Evolutionary conservation across 257 asterid species (phyloP).

Genomic region (Solanum appendiculatum): DNA sequence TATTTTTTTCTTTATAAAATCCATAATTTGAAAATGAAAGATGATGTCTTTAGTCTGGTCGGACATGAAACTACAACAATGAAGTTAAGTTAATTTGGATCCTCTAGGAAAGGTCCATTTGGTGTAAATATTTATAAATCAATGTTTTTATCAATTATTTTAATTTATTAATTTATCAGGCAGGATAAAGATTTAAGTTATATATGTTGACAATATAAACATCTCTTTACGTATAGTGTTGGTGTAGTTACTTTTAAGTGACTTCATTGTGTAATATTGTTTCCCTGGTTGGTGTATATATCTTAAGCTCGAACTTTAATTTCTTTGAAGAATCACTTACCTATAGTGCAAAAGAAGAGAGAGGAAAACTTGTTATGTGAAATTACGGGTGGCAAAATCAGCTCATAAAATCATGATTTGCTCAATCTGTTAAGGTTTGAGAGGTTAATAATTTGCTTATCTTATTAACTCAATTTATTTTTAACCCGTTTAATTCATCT

Average conservation of each 20-base stretch:
- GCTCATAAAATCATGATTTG: background rate
- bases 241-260: background rate
- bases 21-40: background rate
- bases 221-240: background rate
- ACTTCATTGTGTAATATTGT: background rate
- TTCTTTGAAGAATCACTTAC: background rate
- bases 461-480: background rate
- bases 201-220: too few relatives aligned
- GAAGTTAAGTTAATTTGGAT: background rate
- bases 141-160: background rate
- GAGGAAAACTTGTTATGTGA: background rate
- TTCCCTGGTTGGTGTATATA: too few relatives aligned
- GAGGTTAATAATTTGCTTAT: too few relatives aligned
- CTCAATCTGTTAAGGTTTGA: background rate
- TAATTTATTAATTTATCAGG: too few relatives aligned
- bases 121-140: background rate
- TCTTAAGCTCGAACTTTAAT: too few relatives aligned
- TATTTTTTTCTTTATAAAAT: too few relatives aligned
- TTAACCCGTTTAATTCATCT: background rate
- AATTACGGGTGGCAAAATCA: too few relatives aligned
- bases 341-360: background rate
- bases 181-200: too few relatives aligned
- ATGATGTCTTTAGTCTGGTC: background rate
- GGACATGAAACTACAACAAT: background rate
- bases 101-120: background rate